These are phyloP conservation scores for Heliamphora exappendiculata DNA, from an alignment of 148 eudicot genomes.

Conservation along the genomic window DNA sequence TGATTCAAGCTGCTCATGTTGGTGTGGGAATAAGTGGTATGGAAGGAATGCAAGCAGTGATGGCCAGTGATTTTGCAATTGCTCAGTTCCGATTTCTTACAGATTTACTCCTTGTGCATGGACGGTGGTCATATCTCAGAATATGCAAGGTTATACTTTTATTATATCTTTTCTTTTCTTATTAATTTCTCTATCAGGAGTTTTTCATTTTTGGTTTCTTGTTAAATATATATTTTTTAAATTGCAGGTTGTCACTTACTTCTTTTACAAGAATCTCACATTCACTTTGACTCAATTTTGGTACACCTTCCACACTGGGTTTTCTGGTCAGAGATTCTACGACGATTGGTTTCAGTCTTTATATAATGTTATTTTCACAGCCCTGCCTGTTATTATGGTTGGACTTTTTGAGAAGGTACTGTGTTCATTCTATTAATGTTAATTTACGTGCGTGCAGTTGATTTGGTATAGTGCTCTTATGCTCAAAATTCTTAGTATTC, in stretches of 20 bases:
- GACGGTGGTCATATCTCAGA: constrained; percentile 96
- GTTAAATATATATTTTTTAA: constrained; percentile 8
- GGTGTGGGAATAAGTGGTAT: constrained; percentile 97
- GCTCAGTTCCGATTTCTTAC: constrained; percentile 95
- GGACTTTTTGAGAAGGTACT: constrained; percentile 94
- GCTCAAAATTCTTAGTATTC: constrained; percentile 1
- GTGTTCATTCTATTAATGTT: constrained; percentile 2
- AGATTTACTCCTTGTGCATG: constrained; percentile 93
- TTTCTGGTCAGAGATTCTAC: constrained; percentile 94
- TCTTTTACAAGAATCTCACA: constrained; percentile 90
- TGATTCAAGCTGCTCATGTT: constrained; percentile 99
- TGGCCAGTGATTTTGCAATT: constrained; percentile 99
- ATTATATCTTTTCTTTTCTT: not conserved
- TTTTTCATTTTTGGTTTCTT: constrained; percentile 9
- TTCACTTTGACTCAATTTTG: constrained; percentile 93
- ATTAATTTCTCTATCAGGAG: not conserved
- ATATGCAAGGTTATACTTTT: constrained; percentile 68
- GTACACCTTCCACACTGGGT: constrained; percentile 92
- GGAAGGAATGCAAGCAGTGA: constrained; percentile 99
- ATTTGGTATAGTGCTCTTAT: not conserved
- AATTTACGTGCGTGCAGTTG: not conserved
- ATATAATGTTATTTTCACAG: constrained; percentile 86
- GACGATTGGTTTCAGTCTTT: constrained; percentile 98
- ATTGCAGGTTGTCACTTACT: constrained; percentile 90
- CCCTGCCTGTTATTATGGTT: constrained; percentile 77